Base-by-base conservation (phyloP, 495 filamentous ascomycete species). In the Penicillium manginii region DNA sequence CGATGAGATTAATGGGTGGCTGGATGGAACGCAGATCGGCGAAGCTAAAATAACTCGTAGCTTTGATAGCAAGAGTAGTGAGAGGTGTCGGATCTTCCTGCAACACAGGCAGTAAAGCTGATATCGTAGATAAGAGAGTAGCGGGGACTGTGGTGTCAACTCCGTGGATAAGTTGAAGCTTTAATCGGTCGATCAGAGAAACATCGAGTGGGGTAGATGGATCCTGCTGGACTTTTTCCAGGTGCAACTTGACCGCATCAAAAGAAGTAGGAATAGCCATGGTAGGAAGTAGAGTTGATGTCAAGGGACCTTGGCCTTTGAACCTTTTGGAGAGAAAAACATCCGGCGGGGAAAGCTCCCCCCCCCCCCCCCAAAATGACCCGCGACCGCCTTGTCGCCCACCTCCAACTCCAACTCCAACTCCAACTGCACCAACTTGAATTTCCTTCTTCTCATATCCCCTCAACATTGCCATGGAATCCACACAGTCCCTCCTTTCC, bases 401-500 rank as follows among this genome's bases (percentile, higher is more conserved):
- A 29, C 26, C 26, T 29, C 26, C 26, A 29, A 29, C 26, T 8
- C 2, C 26, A 29, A 29, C 26, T 29, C 9, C 26, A 29, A 17
- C 10, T 48, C 19, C n/a, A 42, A 17, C 39, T 42, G 5, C 39
- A 5, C 54, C 39, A 54, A 54, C 57, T 40, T 48, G 46, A 52
- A 52, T 32, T 56, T 50, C 49, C 60, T 52, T 26, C 49, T 35
- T 59, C 52, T n/a, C 49, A 45, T 9, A 26, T 33, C 45, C 17
- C 39, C 51, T 23, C 54, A 77, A 60, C 4, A 43, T 37, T 37
- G 35, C 15, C n/a, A 65, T 70, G 60, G 70, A 71, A n/a, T 52
- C 68, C 15, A 18, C 63, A 19, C 78, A 79, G 23, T 79, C 83
- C 10, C 79, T 90, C 29, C 65, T 90, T 32, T 89, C 87, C 1